Evolutionary conservation across 1,139 yeast genomes (phyloP).

Genomic region (Wickerhamomyces sp.): DNA sequence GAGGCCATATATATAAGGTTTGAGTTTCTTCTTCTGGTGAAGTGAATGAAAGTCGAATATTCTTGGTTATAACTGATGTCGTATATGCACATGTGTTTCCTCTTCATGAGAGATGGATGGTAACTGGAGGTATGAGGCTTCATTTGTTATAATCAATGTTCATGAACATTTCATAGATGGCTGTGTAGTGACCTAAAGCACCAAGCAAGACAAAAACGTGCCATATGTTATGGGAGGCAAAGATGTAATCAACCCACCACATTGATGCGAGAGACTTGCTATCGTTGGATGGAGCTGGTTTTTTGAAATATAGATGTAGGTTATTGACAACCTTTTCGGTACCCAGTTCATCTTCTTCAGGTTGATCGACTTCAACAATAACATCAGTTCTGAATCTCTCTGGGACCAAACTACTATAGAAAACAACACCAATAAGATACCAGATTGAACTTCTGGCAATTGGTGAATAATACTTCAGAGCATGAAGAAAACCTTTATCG

Average conservation of each 20-base stretch:
- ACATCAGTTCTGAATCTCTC: slow-evolving; percentile 78
- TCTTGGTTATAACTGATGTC: not conserved
- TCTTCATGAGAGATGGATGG: not conserved
- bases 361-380: slow-evolving; percentile 28
- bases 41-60: not conserved
- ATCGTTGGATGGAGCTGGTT: slow-evolving; percentile 42
- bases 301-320: slow-evolving; percentile 46
- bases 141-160: slow-evolving; percentile 18
- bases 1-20: not conserved
- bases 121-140: not conserved
- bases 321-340: slow-evolving; percentile 27
- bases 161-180: slow-evolving; percentile 63
- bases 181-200: slow-evolving; percentile 77
- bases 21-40: not conserved
- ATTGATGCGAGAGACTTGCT: slow-evolving; percentile 50
- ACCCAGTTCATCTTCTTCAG: slow-evolving; percentile 28
- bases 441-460: slow-evolving; percentile 61
- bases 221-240: slow-evolving; percentile 89
- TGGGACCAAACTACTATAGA: slow-evolving; percentile 85
- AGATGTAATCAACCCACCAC: slow-evolving; percentile 81
- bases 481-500: slow-evolving; percentile 50
- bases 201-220: slow-evolving; percentile 88
- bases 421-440: slow-evolving; percentile 78
- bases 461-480: slow-evolving; percentile 56
- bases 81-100: not conserved